Evolutionary conservation across 176 grass and related monocot species (phyloP).

Genomic region (Bothriochloa decipiens): DNA sequence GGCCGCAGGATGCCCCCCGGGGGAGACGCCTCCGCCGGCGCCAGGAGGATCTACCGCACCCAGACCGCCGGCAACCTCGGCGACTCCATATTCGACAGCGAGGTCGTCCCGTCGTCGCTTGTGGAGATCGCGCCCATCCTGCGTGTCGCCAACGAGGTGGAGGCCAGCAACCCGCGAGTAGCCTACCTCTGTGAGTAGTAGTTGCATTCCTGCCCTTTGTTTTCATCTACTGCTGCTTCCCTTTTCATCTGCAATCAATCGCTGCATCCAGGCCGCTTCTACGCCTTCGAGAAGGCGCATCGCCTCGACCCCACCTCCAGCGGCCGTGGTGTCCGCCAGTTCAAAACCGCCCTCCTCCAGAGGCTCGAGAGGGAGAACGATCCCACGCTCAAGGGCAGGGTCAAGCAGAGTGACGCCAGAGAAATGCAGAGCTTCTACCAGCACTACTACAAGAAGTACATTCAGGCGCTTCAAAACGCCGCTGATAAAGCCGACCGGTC

Average conservation of each 20-base stretch:
- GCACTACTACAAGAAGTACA: constrained; percentile 90
- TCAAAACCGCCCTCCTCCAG: constrained; percentile 83
- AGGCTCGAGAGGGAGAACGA: constrained; percentile 84
- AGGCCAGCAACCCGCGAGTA: constrained; percentile 64
- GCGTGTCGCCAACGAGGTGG: constrained; percentile 85
- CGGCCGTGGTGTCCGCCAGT: constrained; percentile 81
- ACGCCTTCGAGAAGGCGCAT: constrained; percentile 92
- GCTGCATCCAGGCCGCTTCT: constrained; percentile 61
- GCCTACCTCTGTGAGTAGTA: constrained; percentile 96
- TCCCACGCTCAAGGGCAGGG: constrained; percentile 83
- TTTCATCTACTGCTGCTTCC: too few relatives aligned
- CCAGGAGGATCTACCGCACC: constrained; percentile 54
- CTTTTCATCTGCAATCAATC: too few relatives aligned
- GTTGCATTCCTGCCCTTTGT: too few relatives aligned
- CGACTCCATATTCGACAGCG: constrained; percentile 65
- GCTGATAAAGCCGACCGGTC: constrained; percentile 91
- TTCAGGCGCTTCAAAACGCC: constrained; percentile 81
- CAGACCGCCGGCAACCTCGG: too few relatives aligned
- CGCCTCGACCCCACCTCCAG: constrained; percentile 82
- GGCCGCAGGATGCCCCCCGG: constrained; percentile 29
- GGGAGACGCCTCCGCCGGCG: constrained; percentile 29
- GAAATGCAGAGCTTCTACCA: constrained; percentile 96
- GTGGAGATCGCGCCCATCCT: constrained; percentile 86
- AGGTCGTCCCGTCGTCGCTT: constrained; percentile 84
- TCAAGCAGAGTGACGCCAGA: constrained; percentile 79